Percentiles rank a stretch among this genome's conserved stretches.
Conservation (phyloP, 352 stramenopile species). For the Globisporangium mamillatum region DNA sequence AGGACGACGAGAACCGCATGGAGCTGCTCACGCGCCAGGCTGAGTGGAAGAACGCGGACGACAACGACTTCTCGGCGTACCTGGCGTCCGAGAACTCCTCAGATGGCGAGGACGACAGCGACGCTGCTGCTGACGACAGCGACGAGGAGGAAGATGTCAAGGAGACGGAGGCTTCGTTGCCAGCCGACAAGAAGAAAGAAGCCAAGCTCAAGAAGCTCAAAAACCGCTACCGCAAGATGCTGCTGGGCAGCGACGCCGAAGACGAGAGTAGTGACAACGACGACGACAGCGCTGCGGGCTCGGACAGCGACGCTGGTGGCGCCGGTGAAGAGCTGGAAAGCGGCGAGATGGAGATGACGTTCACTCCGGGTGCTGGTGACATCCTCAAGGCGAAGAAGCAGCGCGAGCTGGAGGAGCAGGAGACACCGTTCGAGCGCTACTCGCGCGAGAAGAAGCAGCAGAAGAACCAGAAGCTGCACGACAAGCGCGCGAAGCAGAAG, state of each 20-base stretch:
- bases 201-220: constrained; percentile 79
- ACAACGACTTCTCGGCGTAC: constrained; percentile 94
- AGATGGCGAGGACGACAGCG: constrained; percentile 45
- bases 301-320: constrained; percentile 16
- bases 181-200: constrained; percentile 48
- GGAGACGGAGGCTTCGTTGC: constrained; percentile 20
- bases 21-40: constrained; percentile 75
- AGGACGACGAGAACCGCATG: constrained; percentile 89
- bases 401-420: constrained; percentile 69
- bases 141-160: constrained; percentile 33
- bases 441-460: constrained; percentile 83
- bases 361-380: constrained; percentile 64
- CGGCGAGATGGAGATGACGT: constrained; percentile 85
- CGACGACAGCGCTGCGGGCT: constrained; percentile 19
- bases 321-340: constrained; percentile 19
- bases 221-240: constrained; percentile 75
- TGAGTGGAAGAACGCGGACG: constrained; percentile 84
- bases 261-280: constrained; percentile 45
- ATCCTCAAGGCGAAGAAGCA: constrained; percentile 75
- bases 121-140: constrained; percentile 37
- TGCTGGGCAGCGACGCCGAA: constrained; percentile 71
- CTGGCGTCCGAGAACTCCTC: constrained; percentile 85
- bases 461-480: constrained; percentile 82
- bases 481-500: constrained; percentile 70
- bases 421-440: constrained; percentile 85